These are phyloP conservation scores for Candida andamanensis DNA, from an alignment of 805 yeast genomes.

Conservation along the genomic window DNA sequence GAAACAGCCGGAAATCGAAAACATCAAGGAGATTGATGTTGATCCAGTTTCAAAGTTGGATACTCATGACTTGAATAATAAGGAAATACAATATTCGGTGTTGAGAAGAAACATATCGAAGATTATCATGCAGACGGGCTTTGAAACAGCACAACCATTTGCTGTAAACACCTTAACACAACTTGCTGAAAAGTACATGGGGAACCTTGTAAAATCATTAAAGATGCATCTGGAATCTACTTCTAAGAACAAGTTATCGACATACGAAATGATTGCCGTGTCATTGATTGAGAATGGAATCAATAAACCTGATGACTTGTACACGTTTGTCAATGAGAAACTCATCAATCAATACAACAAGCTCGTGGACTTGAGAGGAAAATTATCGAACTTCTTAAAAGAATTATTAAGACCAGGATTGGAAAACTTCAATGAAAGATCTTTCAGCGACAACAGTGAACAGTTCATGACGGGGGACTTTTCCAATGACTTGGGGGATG, in stretches of 20 bases:
- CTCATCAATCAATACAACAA: slow-evolving; percentile 64
- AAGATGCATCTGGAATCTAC: slow-evolving; percentile 66
- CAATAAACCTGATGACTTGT: slow-evolving; percentile 69
- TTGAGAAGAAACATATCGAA: slow-evolving; percentile 69
- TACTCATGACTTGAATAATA: slow-evolving; percentile 59
- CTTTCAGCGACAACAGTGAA: slow-evolving; percentile 85
- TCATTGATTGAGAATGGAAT: slow-evolving; percentile 84
- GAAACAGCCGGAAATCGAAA: slow-evolving; percentile 61
- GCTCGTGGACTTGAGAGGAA: slow-evolving; percentile 60
- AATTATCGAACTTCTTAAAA: slow-evolving; percentile 66
- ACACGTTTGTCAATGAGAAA: slow-evolving; percentile 68
- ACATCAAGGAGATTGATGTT: slow-evolving; percentile 64
- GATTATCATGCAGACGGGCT: slow-evolving; percentile 86
- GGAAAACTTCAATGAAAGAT: slow-evolving; percentile 68
- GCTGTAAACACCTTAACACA: slow-evolving; percentile 81
- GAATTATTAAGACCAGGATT: slow-evolving; percentile 78
- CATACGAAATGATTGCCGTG: slow-evolving; percentile 47
- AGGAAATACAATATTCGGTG: slow-evolving; percentile 59
- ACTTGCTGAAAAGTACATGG: slow-evolving; percentile 73
- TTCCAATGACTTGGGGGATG: slow-evolving; percentile 90
- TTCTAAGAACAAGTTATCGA: slow-evolving; percentile 38
- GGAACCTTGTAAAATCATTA: slow-evolving; percentile 66
- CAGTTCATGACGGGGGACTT: slow-evolving; percentile 94
- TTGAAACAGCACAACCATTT: slow-evolving; percentile 71
- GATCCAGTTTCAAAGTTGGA: slow-evolving; percentile 74